phyloP scores from a whole-genome alignment of 106 monocot genomes.

The Dendrobium catenatum region DNA sequence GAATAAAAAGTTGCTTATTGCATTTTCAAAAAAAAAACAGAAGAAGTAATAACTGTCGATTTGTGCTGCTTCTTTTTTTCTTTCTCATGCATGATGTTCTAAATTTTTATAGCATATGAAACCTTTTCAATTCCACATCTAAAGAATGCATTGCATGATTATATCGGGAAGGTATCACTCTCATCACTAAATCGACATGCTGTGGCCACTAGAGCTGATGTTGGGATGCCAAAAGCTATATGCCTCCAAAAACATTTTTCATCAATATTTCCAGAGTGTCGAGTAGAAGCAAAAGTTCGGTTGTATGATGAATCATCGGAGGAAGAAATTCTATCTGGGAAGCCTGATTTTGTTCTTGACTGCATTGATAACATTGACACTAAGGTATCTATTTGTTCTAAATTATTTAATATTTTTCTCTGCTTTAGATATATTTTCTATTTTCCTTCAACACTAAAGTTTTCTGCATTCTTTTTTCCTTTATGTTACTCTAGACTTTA shows the following conservation, averaged over 20 bases:
- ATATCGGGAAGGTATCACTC: conserved; percentile 69
- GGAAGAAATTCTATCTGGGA: conserved; percentile 87
- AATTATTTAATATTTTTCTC: not conserved
- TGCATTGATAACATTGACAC: conserved; percentile 99
- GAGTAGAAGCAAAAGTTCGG: conserved; percentile 78
- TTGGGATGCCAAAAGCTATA: conserved; percentile 84
- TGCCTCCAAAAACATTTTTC: conserved; percentile 92
- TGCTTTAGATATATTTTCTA: not conserved
- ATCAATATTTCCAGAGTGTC: conserved; percentile 85
- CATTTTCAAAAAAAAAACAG: too few species aligned
- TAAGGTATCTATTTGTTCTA: conserved; percentile 43
- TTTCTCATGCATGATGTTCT: not conserved
- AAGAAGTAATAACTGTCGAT: not conserved
- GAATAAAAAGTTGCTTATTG: too few species aligned
- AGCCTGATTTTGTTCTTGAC: conserved; percentile 93
- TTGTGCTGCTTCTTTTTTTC: not conserved
- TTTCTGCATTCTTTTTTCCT: not conserved
- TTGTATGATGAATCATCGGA: conserved; percentile 83
- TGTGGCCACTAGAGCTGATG: conserved; percentile 92
- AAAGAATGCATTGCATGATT: conserved; percentile 1
- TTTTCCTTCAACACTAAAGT: not conserved
- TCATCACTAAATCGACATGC: conserved; percentile 97
- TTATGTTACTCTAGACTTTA: not conserved
- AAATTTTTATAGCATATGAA: not conserved
- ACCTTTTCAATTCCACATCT: not conserved